phyloP scores from a whole-genome alignment of 208 protist species.

The Plasmodiophora brassicae region DNA sequence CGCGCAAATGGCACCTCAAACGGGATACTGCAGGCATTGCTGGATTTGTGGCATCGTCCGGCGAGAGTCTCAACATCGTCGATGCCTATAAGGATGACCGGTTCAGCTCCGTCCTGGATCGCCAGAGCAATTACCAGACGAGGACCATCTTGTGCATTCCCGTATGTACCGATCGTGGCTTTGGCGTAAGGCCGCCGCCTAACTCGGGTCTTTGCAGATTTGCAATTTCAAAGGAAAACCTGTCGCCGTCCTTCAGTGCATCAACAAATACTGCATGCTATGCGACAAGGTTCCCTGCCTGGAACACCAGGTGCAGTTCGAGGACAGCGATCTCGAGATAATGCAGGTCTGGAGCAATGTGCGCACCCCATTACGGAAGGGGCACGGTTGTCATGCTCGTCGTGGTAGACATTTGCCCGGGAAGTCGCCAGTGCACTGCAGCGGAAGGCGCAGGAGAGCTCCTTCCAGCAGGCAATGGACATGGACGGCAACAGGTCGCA shows the following conservation, averaged over 20 bases:
- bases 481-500: constrained; percentile 15
- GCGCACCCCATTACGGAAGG: not conserved
- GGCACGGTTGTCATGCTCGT: not conserved
- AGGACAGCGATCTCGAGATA: constrained; percentile 17
- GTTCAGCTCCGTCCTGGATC: not conserved
- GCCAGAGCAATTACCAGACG: constrained; percentile 14
- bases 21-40: not conserved
- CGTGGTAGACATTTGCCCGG: not conserved
- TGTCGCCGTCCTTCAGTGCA: constrained; percentile 9
- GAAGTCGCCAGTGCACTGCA: constrained; percentile 4
- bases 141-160: not conserved
- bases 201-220: not conserved
- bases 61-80: constrained; percentile 5
- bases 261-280: not conserved
- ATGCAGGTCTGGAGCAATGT: not conserved
- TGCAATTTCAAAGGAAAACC: not conserved
- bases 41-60: not conserved
- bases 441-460: constrained; percentile 30
- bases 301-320: constrained; percentile 16
- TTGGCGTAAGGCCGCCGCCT: no score
- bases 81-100: constrained; percentile 18
- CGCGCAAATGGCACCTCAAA: not conserved
- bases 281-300: constrained; percentile 6
- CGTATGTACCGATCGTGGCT: not conserved
- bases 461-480: constrained; percentile 29